Base-by-base conservation (phyloP, 2,329 filamentous ascomycete species). In the Dothidotthia symphoricarpi region DNA sequence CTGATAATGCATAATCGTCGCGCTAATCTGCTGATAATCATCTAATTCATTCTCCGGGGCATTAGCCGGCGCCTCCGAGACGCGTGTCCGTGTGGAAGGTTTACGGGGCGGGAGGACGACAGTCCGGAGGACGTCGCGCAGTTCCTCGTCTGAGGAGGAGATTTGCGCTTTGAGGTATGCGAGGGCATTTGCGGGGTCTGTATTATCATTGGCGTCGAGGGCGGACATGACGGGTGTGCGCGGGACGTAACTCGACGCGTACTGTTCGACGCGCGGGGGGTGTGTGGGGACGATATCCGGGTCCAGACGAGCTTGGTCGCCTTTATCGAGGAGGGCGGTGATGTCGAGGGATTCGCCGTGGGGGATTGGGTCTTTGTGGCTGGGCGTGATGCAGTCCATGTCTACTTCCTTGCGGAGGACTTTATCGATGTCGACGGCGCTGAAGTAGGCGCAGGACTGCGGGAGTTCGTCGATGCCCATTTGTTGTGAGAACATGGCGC, bases 341-440 rank as follows among this genome's bases (percentile, higher is more conserved):
- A 98, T 95, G 61, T 95, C 90, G 7, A 98, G 67, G 44, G 82
- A 89, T 68, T 97, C 90, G 24, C 94, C 93, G 2, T 82, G 85
- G 0, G 86, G 77, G 28, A 98, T 97, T 19, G 83, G 75, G 0
- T 77, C 75, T 0, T 78, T 77, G 65, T 98, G 86, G 28, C 86
- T 93, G 1, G 93, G 93, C 0, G 93, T 98, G 28, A 97, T 70
- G 63, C 93, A 98, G 59, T 95, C 86, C 88, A 98, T 95, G 64
- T 98, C 86, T 3, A 98, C 94, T 67, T 98, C 93, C 64, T 98
- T 98, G 34, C 93, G 81, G n/a, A 98, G 75, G 3, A 98, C 90
- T 55, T 88, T 83, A 60, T 98, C 93, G 50, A 98, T 87, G 60
- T 98, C 93, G 5, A 98, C 82, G 3, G 93, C 91, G 1, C 87